Percentiles rank a stretch among this genome's conserved stretches.
phyloP scores from a whole-genome alignment of 2,329 filamentous ascomycete species.

The Penicillium sp. region DNA sequence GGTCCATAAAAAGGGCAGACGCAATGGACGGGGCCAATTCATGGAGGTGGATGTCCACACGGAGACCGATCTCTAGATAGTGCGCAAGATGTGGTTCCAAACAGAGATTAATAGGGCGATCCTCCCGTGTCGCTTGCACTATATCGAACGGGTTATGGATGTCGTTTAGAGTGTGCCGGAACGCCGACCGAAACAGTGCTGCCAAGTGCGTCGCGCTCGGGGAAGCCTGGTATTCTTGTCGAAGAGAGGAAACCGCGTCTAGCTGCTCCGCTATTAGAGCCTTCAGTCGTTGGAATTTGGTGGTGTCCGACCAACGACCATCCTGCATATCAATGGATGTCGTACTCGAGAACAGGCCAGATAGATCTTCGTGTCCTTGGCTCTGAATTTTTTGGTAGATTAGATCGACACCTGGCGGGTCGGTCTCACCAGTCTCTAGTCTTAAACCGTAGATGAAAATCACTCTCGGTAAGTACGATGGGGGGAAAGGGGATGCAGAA shows the following conservation, averaged over 20 bases:
- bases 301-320: not conserved
- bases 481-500: slow-evolving; percentile 2
- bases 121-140: not conserved
- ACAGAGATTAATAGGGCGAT: slow-evolving; percentile 1
- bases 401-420: not conserved
- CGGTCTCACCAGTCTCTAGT: not conserved
- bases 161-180: not conserved
- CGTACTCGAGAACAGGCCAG: not conserved
- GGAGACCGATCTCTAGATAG: slow-evolving; percentile 12
- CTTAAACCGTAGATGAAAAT: not conserved
- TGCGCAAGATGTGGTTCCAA: slow-evolving; percentile 7
- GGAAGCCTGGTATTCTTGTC: not conserved
- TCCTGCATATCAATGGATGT: not conserved
- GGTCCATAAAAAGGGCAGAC: no score
- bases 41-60: not conserved
- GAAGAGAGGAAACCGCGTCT: not conserved
- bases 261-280: not conserved
- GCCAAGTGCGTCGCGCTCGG: not conserved
- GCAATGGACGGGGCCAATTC: slow-evolving; percentile 10
- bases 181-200: not conserved
- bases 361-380: not conserved
- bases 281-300: not conserved
- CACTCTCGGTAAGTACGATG: not conserved
- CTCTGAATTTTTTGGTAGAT: not conserved
- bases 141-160: not conserved